Percentiles rank a stretch among this genome's conserved stretches.
phyloP scores from a whole-genome alignment of 768 basidiomycete genomes.

The Suillus placidus region DNA sequence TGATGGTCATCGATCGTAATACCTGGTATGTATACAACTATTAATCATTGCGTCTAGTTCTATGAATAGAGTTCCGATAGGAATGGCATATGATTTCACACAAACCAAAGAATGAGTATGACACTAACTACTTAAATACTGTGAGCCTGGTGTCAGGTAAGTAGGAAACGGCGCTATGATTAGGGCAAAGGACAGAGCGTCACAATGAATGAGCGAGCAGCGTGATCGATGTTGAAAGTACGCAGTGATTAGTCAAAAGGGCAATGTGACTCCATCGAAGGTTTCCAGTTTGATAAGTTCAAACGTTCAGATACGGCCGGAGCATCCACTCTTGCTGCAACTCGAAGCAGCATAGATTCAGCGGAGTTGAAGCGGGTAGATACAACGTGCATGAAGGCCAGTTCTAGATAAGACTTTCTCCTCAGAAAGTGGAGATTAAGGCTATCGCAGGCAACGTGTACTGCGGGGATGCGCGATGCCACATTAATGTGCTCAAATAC shows the following conservation, averaged over 20 bases:
- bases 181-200: background rate
- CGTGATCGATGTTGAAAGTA: background rate
- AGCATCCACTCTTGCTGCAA: conserved; percentile 86
- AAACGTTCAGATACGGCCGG: conserved; percentile 81
- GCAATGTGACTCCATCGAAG: background rate
- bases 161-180: background rate
- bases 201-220: background rate
- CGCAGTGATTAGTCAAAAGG: background rate
- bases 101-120: background rate
- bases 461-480: conserved; percentile 65
- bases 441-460: conserved; percentile 69
- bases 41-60: background rate
- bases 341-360: conserved; percentile 90
- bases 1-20: background rate
- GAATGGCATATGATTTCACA: no score
- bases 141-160: no score
- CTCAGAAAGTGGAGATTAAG: conserved; percentile 66
- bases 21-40: background rate
- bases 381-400: conserved; percentile 86
- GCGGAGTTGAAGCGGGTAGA: conserved; percentile 90
- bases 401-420: conserved; percentile 59
- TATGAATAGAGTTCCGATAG: no score
- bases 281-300: conserved; percentile 50
- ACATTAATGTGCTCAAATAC: conserved; percentile 63
- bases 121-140: no score